Base-by-base conservation (phyloP, 805 yeast species). In the Ogataea methanolica region DNA sequence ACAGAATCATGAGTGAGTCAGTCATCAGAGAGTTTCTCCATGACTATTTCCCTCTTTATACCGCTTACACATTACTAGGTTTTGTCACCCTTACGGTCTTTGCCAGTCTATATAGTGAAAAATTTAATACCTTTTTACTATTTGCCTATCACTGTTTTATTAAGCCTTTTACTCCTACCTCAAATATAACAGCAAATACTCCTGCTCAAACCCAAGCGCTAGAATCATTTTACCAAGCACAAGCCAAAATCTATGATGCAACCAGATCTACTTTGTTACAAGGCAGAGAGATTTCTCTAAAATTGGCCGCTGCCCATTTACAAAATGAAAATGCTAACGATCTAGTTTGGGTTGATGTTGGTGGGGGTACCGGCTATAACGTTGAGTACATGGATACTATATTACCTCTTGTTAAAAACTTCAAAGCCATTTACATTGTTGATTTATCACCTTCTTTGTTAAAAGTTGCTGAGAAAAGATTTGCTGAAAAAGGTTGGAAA, bases 341-440 rank as follows among this genome's bases (percentile, higher is more conserved):
- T 43, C 66, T 83, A 40, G 80, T 83, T 40, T 85, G 91, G 91
- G 73, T 85, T 43, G 91, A 85, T 61, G 77, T 88, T 59, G 96
- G 95, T 43, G 95, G 95, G 33, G 96, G 96, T 22, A 87, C 96
- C 6, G 96, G 95, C 42, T 74, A 81, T 65, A 87, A 87, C 67
- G 83, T 87, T 57, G 94, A 87, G 65, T 74, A 76, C 57, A 87
- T 87, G 95, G 71, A 83, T 61, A 61, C 70, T 39, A 67, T 80
- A 41, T 67, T 76, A 43, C 73, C 80, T 14, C 63, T 82, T 39
- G 54, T 68, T 29, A 59, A 63, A 23, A 66, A 71, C 53, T 88
- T 87, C 65, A 75, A 77, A 54, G 85, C 85, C 14, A 75, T 87
- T 42, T 85, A 84, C 59, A 72, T 87, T 47, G 80, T 87, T 42